Conservation (phyloP, 2,329 filamentous ascomycete species). For the Pseudogymnoascus sp. region DNA sequence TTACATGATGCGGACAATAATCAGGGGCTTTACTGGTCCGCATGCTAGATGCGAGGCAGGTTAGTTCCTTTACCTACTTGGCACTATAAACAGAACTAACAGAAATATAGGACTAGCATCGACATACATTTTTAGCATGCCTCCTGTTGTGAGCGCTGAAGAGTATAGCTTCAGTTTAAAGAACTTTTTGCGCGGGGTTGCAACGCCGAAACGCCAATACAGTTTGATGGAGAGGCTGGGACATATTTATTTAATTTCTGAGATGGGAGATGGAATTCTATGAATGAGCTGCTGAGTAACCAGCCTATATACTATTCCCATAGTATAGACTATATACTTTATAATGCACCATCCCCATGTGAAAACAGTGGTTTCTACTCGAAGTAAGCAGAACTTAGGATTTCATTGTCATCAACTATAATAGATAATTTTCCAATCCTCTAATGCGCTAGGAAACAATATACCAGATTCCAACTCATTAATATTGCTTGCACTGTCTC, state of each 20-base stretch:
- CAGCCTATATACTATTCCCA: neutral
- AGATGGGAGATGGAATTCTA: neutral
- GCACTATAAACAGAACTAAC: too few relatives aligned
- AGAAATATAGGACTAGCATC: too few relatives aligned
- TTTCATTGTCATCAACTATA: too few relatives aligned
- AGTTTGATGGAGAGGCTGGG: neutral
- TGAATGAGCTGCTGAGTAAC: neutral
- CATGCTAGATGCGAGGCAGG: neutral
- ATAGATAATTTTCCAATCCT: too few relatives aligned
- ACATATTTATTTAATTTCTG: neutral
- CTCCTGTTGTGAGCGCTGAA: too few relatives aligned
- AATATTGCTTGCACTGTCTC: neutral
- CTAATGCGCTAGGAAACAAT: too few relatives aligned
- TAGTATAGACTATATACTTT: neutral
- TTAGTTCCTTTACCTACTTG: too few relatives aligned
- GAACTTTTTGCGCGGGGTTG: neutral
- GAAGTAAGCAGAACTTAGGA: too few relatives aligned
- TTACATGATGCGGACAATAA: neutral
- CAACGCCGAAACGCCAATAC: neutral
- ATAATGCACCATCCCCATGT: neutral
- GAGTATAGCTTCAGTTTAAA: neutral
- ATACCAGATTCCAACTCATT: neutral
- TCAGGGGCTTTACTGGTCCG: neutral
- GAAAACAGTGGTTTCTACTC: too few relatives aligned
- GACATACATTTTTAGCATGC: too few relatives aligned